These are phyloP conservation scores for Sclerotinia glacialis DNA, from an alignment of 2,329 filamentous ascomycete genomes.

Conservation along the genomic window DNA sequence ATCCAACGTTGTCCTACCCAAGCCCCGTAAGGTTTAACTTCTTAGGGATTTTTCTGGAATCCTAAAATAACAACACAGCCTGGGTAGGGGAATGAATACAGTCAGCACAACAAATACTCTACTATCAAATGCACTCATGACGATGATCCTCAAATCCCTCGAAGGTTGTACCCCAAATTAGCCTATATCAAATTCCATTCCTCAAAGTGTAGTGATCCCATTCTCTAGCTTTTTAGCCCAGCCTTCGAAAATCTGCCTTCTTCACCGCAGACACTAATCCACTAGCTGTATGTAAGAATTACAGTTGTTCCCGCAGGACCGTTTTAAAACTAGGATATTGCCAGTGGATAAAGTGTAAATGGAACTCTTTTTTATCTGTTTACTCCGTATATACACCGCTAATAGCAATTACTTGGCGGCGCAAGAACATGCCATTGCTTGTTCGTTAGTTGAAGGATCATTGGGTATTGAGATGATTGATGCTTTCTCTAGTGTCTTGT, in stretches of 20 bases:
- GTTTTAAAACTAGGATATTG: neutral
- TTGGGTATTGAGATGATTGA: neutral
- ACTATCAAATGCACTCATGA: neutral
- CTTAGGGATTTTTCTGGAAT: slow-evolving; percentile 10
- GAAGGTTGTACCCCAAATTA: neutral
- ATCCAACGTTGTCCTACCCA: neutral
- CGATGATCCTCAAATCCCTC: neutral
- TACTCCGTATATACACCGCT: no score
- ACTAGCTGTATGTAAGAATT: neutral
- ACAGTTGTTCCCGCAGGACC: slow-evolving; percentile 2
- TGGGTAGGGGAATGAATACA: neutral
- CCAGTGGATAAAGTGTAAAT: neutral
- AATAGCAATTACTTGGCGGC: neutral
- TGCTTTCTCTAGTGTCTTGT: neutral
- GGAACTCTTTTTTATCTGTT: neutral
- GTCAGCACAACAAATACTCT: neutral
- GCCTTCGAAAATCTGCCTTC: neutral
- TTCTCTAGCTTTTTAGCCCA: neutral
- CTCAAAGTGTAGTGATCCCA: slow-evolving; percentile 6
- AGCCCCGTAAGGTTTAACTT: slow-evolving; percentile 1
- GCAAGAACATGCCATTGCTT: neutral
- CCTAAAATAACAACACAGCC: slow-evolving; percentile 10
- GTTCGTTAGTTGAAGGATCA: neutral
- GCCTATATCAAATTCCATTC: neutral
- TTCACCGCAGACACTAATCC: neutral